These are phyloP conservation scores for Plantago lanceolata DNA, from an alignment of 305 asterid species.

Conservation along the genomic window DNA sequence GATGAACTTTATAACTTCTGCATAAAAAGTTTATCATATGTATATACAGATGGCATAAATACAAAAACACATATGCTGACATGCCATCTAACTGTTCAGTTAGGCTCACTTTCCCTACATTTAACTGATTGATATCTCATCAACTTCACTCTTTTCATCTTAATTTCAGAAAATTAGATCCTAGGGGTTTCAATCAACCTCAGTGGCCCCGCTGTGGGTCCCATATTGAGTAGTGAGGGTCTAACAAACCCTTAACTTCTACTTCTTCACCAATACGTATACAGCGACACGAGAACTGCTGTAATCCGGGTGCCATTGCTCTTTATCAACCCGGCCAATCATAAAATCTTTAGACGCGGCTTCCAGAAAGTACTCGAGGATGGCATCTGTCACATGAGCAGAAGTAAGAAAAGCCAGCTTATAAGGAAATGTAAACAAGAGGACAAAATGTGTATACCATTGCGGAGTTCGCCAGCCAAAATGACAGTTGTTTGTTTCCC, in stretches of 20 bases:
- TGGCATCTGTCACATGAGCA: conserved; percentile 55
- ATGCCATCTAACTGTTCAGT: too few species aligned
- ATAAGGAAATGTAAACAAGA: background rate
- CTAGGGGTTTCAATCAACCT: too few species aligned
- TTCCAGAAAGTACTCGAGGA: conserved; percentile 78
- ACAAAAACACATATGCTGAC: too few species aligned
- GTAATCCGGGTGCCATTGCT: conserved; percentile 83
- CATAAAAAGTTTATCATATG: too few species aligned
- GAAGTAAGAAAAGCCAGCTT: background rate
- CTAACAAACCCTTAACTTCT: conserved; percentile 3
- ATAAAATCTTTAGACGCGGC: conserved; percentile 63
- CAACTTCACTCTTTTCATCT: too few species aligned
- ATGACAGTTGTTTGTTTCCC: conserved; percentile 69
- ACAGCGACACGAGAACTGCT: conserved; percentile 66
- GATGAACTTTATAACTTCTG: too few species aligned
- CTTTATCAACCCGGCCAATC: conserved; percentile 63
- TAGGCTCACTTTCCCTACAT: too few species aligned
- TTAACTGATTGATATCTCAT: too few species aligned
- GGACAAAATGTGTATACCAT: conserved; percentile 39
- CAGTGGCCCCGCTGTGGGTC: too few species aligned
- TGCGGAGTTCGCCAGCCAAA: conserved; percentile 91
- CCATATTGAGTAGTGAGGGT: too few species aligned
- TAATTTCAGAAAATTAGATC: too few species aligned
- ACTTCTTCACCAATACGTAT: conserved; percentile 62
- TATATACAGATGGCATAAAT: too few species aligned